Evolutionary conservation across 2,329 filamentous ascomycete genomes (phyloP).

Genomic region (Cordyceps cateniannulata): DNA sequence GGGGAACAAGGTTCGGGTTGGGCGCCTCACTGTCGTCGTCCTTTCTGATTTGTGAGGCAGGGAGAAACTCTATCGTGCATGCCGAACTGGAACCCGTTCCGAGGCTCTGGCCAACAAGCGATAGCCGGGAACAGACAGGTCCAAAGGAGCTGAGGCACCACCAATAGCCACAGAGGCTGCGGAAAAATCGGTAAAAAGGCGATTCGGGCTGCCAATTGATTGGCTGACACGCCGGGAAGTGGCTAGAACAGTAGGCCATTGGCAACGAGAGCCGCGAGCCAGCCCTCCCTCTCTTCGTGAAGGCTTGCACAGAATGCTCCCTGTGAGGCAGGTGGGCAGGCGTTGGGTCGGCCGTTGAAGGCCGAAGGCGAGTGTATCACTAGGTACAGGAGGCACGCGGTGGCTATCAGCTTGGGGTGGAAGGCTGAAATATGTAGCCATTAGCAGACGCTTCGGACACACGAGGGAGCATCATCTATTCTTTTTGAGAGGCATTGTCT

Average conservation of each 20-base stretch:
- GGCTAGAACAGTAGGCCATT: not conserved
- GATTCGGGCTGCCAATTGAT: too few species aligned
- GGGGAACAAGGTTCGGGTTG: not conserved
- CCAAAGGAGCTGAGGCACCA: not conserved
- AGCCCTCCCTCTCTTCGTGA: not conserved
- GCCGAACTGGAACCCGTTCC: not conserved
- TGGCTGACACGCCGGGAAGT: not conserved
- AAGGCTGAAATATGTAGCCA: not conserved
- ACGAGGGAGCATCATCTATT: not conserved
- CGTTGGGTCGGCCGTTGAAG: too few species aligned
- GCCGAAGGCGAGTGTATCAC: too few species aligned
- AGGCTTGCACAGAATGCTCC: too few species aligned
- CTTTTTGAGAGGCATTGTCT: not conserved
- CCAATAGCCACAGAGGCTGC: not conserved
- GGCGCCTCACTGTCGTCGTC: not conserved
- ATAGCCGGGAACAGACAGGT: not conserved
- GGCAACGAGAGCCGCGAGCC: not conserved
- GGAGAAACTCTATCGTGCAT: constrained; percentile 1
- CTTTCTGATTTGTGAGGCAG: not conserved
- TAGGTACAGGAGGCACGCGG: too few species aligned
- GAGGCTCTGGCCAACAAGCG: not conserved
- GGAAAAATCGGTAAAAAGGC: not conserved
- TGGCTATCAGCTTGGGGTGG: not conserved
- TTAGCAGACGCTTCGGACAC: not conserved
- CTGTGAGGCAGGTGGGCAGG: too few species aligned